Evolutionary conservation across 352 stramenopile genomes (phyloP).

Genomic region (Phytophthora boehmeriae): DNA sequence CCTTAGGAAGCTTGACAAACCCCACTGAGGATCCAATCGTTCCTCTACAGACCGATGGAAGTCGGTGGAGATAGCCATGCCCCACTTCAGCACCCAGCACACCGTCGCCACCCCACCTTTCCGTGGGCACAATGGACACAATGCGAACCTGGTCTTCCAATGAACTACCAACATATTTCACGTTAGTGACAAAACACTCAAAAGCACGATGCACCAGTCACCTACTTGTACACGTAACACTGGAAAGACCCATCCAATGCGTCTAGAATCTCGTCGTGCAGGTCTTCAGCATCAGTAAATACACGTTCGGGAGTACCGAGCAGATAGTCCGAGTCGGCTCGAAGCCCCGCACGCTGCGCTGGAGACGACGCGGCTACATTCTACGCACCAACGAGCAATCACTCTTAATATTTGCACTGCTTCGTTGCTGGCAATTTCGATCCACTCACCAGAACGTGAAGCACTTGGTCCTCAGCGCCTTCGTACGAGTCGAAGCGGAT

Average conservation of each 20-base stretch:
- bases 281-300: constrained; percentile 86
- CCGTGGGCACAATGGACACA: constrained; percentile 82
- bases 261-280: constrained; percentile 91
- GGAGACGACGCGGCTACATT: constrained; percentile 91
- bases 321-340: constrained; percentile 93
- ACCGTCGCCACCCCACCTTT: constrained; percentile 91
- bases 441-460: constrained; percentile 91
- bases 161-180: constrained; percentile 41
- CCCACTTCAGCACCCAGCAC: constrained; percentile 95
- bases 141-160: constrained; percentile 93
- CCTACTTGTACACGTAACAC: constrained; percentile 97
- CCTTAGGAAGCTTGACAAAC: constrained; percentile 77
- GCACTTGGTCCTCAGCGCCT: constrained; percentile 94
- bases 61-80: constrained; percentile 95
- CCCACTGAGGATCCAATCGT: constrained; percentile 75
- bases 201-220: constrained; percentile 1
- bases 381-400: constrained; percentile 37
- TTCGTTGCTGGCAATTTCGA: background rate
- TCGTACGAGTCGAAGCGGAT: constrained; percentile 98
- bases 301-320: constrained; percentile 92
- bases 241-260: constrained; percentile 94
- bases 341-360: constrained; percentile 89
- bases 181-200: constrained; percentile 5
- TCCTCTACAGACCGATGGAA: constrained; percentile 74
- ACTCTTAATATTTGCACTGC: background rate